These are phyloP conservation scores for Tephrocybe sp. DNA, from an alignment of 768 basidiomycete species.

Conservation along the genomic window DNA sequence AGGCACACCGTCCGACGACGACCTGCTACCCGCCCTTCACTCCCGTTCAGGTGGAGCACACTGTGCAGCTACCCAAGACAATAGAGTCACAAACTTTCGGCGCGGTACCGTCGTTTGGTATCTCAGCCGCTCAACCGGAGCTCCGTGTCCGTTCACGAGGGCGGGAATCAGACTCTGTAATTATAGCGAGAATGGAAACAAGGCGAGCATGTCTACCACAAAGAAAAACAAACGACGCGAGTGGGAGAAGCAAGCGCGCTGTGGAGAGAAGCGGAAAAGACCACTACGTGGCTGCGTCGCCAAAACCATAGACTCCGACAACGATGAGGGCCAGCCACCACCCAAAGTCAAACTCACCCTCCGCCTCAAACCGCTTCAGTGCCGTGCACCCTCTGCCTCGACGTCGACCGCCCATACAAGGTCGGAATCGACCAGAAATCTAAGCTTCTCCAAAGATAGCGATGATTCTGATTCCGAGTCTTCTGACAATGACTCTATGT, in stretches of 20 bases:
- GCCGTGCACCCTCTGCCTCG: slow-evolving; percentile 16
- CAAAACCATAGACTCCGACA: slow-evolving; percentile 29
- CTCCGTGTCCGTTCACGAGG: slow-evolving; percentile 71
- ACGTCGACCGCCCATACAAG: slow-evolving; percentile 26
- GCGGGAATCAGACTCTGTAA: slow-evolving; percentile 73
- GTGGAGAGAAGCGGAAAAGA: slow-evolving; percentile 44
- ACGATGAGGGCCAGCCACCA: slow-evolving; percentile 41
- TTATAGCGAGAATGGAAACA: slow-evolving; percentile 52
- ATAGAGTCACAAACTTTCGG: slow-evolving; percentile 67
- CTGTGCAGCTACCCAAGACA: slow-evolving; percentile 35
- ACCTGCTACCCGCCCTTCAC: slow-evolving; percentile 67
- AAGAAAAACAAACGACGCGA: slow-evolving; percentile 29
- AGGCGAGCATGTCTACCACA: slow-evolving; percentile 14
- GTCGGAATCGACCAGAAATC: slow-evolving; percentile 19
- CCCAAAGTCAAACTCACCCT: slow-evolving; percentile 73
- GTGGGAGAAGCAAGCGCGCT: slow-evolving; percentile 26
- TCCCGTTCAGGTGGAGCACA: slow-evolving; percentile 70
- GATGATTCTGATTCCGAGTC: slow-evolving; percentile 35
- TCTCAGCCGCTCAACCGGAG: slow-evolving; percentile 69
- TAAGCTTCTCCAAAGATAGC: slow-evolving; percentile 41
- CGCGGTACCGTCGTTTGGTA: slow-evolving; percentile 83
- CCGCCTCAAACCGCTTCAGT: slow-evolving; percentile 51
- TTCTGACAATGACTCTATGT: slow-evolving; percentile 40
- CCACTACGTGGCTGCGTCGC: slow-evolving; percentile 36
- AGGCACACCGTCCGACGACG: slow-evolving; percentile 70